These are phyloP conservation scores for Senecio squalidus DNA, from an alignment of 140 eudicot species.

Conservation along the genomic window DNA sequence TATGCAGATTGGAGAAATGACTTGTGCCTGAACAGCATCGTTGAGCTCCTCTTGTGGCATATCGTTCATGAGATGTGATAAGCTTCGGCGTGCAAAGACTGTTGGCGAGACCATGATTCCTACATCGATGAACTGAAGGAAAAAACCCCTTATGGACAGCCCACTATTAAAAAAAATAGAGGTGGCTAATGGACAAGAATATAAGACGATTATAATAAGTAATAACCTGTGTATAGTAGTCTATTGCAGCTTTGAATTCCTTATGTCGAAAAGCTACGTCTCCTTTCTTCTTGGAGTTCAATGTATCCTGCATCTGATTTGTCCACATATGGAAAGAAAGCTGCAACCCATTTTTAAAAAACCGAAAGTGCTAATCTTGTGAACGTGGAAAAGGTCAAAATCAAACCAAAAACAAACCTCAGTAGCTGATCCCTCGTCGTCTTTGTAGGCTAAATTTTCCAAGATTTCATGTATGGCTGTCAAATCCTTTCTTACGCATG, in stretches of 20 bases:
- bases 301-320: slow-evolving; percentile 77
- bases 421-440: slow-evolving; percentile 78
- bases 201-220: neutral
- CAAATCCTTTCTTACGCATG: slow-evolving; percentile 71
- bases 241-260: slow-evolving; percentile 71
- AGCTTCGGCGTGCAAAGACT: slow-evolving; percentile 72
- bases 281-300: slow-evolving; percentile 94
- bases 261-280: slow-evolving; percentile 83
- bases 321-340: slow-evolving; percentile 98
- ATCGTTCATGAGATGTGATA: slow-evolving; percentile 65
- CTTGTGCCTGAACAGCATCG: slow-evolving; percentile 86
- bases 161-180: neutral
- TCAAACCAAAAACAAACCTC: slow-evolving; percentile 55
- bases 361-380: neutral
- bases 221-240: slow-evolving; percentile 72
- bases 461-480: slow-evolving; percentile 80
- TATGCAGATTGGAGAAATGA: slow-evolving; percentile 71
- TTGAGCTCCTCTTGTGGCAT: slow-evolving; percentile 81
- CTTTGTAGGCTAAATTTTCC: slow-evolving; percentile 75
- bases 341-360: slow-evolving; percentile 27
- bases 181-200: neutral
- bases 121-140: slow-evolving; percentile 67
- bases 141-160: neutral
- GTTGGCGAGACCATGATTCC: slow-evolving; percentile 94
- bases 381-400: slow-evolving; percentile 5